Conservation (phyloP, 2,329 filamentous ascomycete genomes). For the Aureobasidium sp. region DNA sequence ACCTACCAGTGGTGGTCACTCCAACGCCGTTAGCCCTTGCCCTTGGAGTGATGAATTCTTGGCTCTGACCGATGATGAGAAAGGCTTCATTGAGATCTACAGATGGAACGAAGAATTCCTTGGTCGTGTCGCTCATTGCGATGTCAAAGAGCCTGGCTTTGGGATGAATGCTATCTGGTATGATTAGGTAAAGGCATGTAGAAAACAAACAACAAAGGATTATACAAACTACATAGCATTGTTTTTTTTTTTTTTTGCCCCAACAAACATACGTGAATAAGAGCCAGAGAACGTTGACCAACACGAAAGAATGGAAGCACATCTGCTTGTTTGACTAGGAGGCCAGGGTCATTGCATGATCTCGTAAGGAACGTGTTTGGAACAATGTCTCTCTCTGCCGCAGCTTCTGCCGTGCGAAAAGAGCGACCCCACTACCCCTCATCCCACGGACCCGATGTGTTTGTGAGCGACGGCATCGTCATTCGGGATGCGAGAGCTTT, state of each 20-base stretch:
- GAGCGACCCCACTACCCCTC: slow-evolving; percentile 9
- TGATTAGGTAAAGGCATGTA: slow-evolving; percentile 43
- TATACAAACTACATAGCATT: too few relatives aligned
- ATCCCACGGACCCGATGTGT: background rate
- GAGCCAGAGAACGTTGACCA: too few relatives aligned
- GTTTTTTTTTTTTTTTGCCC: too few relatives aligned
- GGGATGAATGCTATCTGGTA: slow-evolving; percentile 98
- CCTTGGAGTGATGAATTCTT: slow-evolving; percentile 83
- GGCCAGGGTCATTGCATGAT: background rate
- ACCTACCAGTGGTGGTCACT: slow-evolving; percentile 79
- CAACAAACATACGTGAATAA: background rate
- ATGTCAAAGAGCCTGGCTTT: slow-evolving; percentile 80
- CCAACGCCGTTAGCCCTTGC: slow-evolving; percentile 78
- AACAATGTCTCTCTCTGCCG: background rate
- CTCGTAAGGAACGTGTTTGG: background rate
- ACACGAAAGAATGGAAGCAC: background rate
- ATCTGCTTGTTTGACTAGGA: background rate
- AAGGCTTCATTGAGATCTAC: slow-evolving; percentile 82
- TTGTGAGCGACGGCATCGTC: slow-evolving; percentile 9
- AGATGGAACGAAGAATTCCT: slow-evolving; percentile 78
- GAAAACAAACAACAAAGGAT: background rate
- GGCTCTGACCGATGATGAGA: slow-evolving; percentile 82
- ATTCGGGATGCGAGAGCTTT: slow-evolving; percentile 1
- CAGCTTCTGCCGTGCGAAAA: background rate
- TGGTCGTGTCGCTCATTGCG: slow-evolving; percentile 65